Evolutionary conservation across 495 filamentous ascomycete species (phyloP), one percentile per base, ranked within the genome.

Genomic region (Aspergillus diversus): DNA sequence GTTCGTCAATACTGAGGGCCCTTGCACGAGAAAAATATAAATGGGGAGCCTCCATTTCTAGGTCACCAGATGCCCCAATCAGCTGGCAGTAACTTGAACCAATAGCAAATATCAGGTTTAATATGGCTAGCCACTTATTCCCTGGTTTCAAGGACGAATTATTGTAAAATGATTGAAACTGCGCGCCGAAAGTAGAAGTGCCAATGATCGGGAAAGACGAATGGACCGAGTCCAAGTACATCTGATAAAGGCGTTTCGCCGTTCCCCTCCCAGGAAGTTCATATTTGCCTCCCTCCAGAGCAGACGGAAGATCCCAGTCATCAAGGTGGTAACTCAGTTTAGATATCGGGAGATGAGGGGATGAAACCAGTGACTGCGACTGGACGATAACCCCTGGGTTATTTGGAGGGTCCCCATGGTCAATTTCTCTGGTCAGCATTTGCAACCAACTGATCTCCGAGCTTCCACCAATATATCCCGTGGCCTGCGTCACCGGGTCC

Each of bases 101-200:
- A 67, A 88, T 83, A 5, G 87, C 88, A 70, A 90, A 87, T 11
- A 89, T 80, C 15, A 88, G 67, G 69, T 90, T 89, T 11, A 89
- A 71, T 37, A 83, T 86, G 3, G 86, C 80, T 37, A 87, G 75
- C 82, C 81, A 86, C 51, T 80, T 76, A 15, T 73, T 77, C 42
- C 78, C 73, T 46, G 78, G 71, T 51, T 77, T 66, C 39, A 78
- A 51, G 4, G 66, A 68, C 2, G 73, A 76, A 55, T 77, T 76
- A 32, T 69, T 80, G 59, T 77, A 83, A 48, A 77, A 78, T 31
- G 79, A 63, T 16, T 81, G 73, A 52, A 83, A 85, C 52, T 82
- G 77, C 3, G 66, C 73, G 49, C 81, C 74, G 67, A 90, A 89
- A 0, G 77, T 79, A n/a, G 71, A 73, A 55, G 80, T 81, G 8